Base-by-base conservation (phyloP, 108 stramenopile genomes). In the Conticribra weissflogii region DNA sequence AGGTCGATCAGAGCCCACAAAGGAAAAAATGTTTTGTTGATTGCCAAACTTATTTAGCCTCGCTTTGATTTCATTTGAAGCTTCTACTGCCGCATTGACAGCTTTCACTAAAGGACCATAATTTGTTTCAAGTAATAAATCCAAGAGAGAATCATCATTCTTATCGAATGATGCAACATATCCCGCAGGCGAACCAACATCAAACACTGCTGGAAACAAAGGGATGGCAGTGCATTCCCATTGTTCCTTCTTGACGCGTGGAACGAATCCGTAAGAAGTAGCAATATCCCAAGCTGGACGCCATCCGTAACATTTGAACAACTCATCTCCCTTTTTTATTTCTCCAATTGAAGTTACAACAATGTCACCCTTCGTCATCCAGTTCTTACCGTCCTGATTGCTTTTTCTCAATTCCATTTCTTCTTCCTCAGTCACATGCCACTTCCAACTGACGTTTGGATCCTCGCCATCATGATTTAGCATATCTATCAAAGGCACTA, bases 401-500 rank as follows among this genome's bases (percentile, higher is more conserved):
- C 78, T 69, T 14, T 66, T 63, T n/a, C 23, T 31, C 21, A 79
- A 59, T n/a, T 67, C 45, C 32, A 69, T 46, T 24, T 63, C 59
- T 19, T 72, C 69, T 19, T 33, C 71, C 44, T 49, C 64, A 31
- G 57, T 47, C 25, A 67, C 65, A 60, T 72, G 59, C 70, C 70
- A 79, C n/a, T 46, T 71, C 78, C 78, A 79, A 45, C 59, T 66
- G 30, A 79, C 71, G 49, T 79, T 79, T 18, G 78, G 70, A 57
- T 61, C 63, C 54, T 72, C 78, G 3, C 71, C 51, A 51, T 79
- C 78, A 49, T 79, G 78, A 59, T 79, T 79, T 52, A 79, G 30
- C 78, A 79, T 79, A 30, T 79, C 78, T 22, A 79, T 71, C 57
- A 72, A 32, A 17, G 78, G 78, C 2, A 79, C 70, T n/a, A 79